A percentile compares a stretch with the other conserved stretches of the same genome.
These are phyloP conservation scores for Sungouiella blattae DNA, from an alignment of 805 yeast species.

Conservation along the genomic window DNA sequence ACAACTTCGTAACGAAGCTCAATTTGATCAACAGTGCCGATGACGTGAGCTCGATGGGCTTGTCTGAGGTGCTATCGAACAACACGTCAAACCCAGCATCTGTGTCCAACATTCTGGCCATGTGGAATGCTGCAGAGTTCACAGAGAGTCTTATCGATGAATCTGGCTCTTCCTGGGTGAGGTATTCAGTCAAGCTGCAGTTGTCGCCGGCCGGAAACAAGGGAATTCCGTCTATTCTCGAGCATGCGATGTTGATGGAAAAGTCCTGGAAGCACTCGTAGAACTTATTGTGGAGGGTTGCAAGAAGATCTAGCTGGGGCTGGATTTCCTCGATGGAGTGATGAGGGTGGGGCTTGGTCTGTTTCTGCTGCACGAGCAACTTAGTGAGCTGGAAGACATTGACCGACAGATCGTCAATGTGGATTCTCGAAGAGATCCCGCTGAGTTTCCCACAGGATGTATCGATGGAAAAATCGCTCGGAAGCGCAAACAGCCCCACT, in stretches of 20 bases:
- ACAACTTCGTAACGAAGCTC: constrained; percentile 14
- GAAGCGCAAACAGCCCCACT: neutral
- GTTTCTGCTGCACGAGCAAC: neutral
- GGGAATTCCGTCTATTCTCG: constrained; percentile 9
- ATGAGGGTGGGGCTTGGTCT: neutral
- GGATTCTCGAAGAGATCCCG: constrained; percentile 6
- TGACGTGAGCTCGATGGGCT: constrained; percentile 31
- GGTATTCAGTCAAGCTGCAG: constrained; percentile 7
- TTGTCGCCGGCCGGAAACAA: constrained; percentile 10
- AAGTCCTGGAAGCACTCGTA: constrained; percentile 11
- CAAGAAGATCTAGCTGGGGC: constrained; percentile 1
- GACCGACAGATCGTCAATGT: constrained; percentile 10
- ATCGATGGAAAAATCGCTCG: constrained; percentile 3
- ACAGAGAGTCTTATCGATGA: constrained; percentile 7
- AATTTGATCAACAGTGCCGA: constrained; percentile 32
- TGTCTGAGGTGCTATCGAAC: constrained; percentile 27
- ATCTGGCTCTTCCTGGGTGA: constrained; percentile 2
- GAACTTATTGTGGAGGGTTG: constrained; percentile 7
- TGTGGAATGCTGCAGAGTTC: constrained; percentile 9
- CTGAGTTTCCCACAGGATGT: constrained; percentile 6
- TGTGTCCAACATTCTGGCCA: constrained; percentile 5
- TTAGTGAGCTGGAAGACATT: constrained; percentile 3
- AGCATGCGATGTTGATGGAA: constrained; percentile 9
- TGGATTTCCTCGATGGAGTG: neutral
- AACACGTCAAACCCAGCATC: constrained; percentile 39